A percentile compares a stretch with the other conserved stretches of the same genome.
phyloP scores from a whole-genome alignment of 495 filamentous ascomycete species.

The Friedmanniomyces endolithicus region DNA sequence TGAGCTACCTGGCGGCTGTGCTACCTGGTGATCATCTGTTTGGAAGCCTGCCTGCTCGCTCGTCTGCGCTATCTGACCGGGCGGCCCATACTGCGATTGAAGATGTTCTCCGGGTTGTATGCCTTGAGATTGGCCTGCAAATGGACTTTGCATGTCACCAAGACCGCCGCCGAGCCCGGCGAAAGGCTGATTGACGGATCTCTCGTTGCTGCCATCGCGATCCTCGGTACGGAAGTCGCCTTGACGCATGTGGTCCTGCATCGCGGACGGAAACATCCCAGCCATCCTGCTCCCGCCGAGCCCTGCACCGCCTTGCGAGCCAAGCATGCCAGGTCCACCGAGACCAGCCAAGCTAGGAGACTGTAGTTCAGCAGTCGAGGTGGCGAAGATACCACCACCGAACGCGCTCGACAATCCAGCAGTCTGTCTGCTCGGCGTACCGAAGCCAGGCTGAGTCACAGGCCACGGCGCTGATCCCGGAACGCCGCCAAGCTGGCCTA shows the following conservation, averaged over 20 bases:
- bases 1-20: constrained; percentile 21
- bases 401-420: constrained; percentile 54
- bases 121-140: background rate
- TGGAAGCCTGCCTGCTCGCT: background rate
- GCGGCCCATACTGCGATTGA: constrained; percentile 7
- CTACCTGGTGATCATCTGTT: background rate
- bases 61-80: constrained; percentile 1
- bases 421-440: constrained; percentile 68
- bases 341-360: constrained; percentile 56
- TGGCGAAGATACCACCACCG: constrained; percentile 55
- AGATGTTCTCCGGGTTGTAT: background rate
- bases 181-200: background rate
- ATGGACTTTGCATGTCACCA: background rate
- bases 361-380: constrained; percentile 56
- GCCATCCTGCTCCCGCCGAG: constrained; percentile 58
- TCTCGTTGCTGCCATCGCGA: constrained; percentile 2
- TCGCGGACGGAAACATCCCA: constrained; percentile 71
- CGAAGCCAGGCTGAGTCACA: constrained; percentile 41
- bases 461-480: constrained; percentile 50
- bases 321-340: constrained; percentile 38
- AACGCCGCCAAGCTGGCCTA: constrained; percentile 28
- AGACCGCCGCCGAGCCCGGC: background rate
- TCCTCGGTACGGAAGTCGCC: constrained; percentile 24
- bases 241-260: constrained; percentile 73
- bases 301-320: constrained; percentile 33